These are phyloP conservation scores for Protomyces macrosporus DNA, from an alignment of 1,139 yeast species.

Conservation along the genomic window DNA sequence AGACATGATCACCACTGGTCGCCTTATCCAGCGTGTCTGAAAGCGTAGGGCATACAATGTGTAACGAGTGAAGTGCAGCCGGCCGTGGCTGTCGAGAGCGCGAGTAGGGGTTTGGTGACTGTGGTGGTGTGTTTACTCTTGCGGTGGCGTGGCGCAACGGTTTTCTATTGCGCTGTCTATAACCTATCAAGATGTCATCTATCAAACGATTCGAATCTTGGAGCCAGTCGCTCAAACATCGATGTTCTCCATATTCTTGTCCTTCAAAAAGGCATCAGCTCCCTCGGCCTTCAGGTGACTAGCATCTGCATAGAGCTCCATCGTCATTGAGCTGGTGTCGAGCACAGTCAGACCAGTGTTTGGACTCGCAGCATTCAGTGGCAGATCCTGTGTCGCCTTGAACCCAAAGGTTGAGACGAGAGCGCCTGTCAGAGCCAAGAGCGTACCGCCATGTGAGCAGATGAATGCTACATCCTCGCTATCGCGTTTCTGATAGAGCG, in stretches of 20 bases:
- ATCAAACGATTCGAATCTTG: background rate
- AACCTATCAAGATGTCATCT: too few species aligned
- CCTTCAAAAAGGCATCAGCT: background rate
- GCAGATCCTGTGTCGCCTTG: background rate
- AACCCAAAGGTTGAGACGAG: slow-evolving; percentile 6
- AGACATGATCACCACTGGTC: too few species aligned
- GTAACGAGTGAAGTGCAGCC: too few species aligned
- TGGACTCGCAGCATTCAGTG: slow-evolving; percentile 5
- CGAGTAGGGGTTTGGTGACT: too few species aligned
- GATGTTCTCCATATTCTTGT: slow-evolving; percentile 15
- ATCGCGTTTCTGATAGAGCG: background rate
- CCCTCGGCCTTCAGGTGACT: slow-evolving; percentile 8
- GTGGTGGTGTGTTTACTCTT: too few species aligned
- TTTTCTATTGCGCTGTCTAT: too few species aligned
- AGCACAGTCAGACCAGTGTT: slow-evolving; percentile 17
- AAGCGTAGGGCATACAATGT: too few species aligned
- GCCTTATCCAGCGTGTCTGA: too few species aligned
- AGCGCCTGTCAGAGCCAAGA: slow-evolving; percentile 1
- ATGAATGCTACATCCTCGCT: background rate
- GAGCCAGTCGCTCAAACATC: slow-evolving; percentile 4
- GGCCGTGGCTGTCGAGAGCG: too few species aligned
- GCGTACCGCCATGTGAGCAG: slow-evolving; percentile 22
- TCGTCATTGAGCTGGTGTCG: slow-evolving; percentile 8
- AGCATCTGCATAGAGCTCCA: slow-evolving; percentile 15
- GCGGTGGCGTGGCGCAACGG: too few species aligned